Base-by-base conservation (phyloP, 208 protist genomes). In the Tritrichomonas musculus region DNA sequence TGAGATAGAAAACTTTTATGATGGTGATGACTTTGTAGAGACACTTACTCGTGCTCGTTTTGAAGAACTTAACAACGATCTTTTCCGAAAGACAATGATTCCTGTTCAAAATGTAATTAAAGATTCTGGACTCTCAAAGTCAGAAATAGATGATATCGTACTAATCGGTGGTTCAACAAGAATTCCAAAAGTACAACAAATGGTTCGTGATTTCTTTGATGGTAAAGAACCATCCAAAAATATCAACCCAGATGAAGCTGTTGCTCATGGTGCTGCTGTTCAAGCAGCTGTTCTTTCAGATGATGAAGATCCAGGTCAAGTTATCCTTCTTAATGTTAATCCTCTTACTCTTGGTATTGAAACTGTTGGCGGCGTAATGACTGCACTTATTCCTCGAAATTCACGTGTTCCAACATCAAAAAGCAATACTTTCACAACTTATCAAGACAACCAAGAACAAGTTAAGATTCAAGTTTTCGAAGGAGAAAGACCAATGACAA, bases 401-500 rank as follows among this genome's bases (percentile, higher is more conserved):
- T 95, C 95, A 30, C 95, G 95, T 69, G 95, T 97, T 75, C 96
- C 96, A 33, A 93, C 93, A 93, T 95, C 93, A 57, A 96, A 96
- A 93, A 96, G 92, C 33, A 96, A 98, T 94, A 96, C 96, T 36
- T 98, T 98, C 97, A 97, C 97, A 0, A 98, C 97, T 27, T 97
- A 97, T 94, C 88, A 97, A 93, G 98, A 99, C 95, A 98, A 99
- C 96, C 98, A 99, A 97, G 95, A 96, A 33, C 98, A 97, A 88
- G 98, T 99, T 73, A 98, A 92, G n/a, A 98, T 99, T 94, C 97
- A 99, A 96, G 98, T 99, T n/a, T 99, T 97, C 95, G 98, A 99
- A 95, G 99, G 99, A 93, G 98, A 99, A 96, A 97, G 98, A 39
- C 94, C 96, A 27, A 96, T 98, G 94, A 99, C 98, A 77, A 96